Evolutionary conservation across 139 green algal genomes (phyloP).

Genomic region (Mychonastes homosphaera): DNA sequence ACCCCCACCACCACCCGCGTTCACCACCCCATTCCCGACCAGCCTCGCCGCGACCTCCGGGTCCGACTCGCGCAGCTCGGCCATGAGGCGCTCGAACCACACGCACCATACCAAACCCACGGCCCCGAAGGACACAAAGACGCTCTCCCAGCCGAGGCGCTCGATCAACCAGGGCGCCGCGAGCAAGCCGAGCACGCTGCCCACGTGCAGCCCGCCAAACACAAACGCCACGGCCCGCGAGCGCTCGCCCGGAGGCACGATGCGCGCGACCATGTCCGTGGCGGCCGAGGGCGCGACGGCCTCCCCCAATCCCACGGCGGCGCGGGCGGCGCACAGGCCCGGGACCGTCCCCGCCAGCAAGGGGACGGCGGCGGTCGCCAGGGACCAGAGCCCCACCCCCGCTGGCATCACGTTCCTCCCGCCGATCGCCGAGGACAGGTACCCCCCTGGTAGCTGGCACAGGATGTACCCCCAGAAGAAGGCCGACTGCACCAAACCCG

Average conservation of each 20-base stretch:
- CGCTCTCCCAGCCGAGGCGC: conserved; percentile 64
- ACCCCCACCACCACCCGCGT: too few relatives aligned
- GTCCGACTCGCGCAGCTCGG: conserved; percentile 22
- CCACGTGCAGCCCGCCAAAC: conserved; percentile 89
- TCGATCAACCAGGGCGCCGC: conserved; percentile 65
- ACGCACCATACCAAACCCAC: conserved; percentile 70
- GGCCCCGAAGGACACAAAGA: conserved; percentile 81
- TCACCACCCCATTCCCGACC: background rate
- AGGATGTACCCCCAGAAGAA: conserved; percentile 85
- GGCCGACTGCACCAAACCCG: conserved; percentile 80
- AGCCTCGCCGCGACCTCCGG: conserved; percentile 25
- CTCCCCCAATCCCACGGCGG: conserved; percentile 85
- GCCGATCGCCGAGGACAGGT: conserved; percentile 49
- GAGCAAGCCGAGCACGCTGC: conserved; percentile 71
- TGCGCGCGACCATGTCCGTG: conserved; percentile 81
- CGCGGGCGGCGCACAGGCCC: conserved; percentile 60
- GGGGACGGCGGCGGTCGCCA: conserved; percentile 64
- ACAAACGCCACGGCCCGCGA: conserved; percentile 71
- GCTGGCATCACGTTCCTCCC: conserved; percentile 65
- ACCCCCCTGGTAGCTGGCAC: conserved; percentile 83
- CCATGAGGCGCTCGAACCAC: conserved; percentile 62
- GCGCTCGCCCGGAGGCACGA: conserved; percentile 55
- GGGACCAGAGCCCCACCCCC: conserved; percentile 73
- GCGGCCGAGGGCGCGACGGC: conserved; percentile 75
- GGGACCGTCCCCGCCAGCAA: conserved; percentile 47